Evolutionary conservation across 352 stramenopile genomes (phyloP), one percentile per base, ranked within the genome.

Genomic region (Phytophthora crassamura): DNA sequence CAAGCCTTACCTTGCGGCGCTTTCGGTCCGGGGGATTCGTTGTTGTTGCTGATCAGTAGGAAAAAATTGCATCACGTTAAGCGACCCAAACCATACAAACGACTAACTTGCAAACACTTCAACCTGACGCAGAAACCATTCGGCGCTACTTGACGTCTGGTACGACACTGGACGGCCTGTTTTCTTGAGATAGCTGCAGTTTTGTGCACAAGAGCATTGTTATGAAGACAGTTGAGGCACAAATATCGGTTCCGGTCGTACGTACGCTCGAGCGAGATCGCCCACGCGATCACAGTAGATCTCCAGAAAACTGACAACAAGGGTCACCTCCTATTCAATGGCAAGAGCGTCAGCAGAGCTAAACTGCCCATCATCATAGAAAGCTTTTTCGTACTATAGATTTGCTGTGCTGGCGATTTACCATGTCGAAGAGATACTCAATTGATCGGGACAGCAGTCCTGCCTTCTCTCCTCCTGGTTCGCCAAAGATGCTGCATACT

Each of bases 281-380:
- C 94, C 86, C 11, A 98, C 87, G 18, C 89, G 88, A 57, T 98
- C 94, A 46, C 91, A 97, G 75, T 98, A 98, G 22, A 98, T 97
- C 74, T 98, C 94, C 43, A 98, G 67, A 70, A 98, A 97, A 46
- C 88, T 97, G 43, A 97, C 88, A 15, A 90, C 84, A 4, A 97
- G 67, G 16, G 86, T 93, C 14, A 91, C 80, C 72, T 88, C 82
- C 86, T 93, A 65, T 6, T 34, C 18, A 57, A 34, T 2, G 34
- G 45, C 11, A 5, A 14, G 1, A n/a, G 30, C 34, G 35, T 40
- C 16, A 64, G 40, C 14, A 58, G 25, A 30, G 25, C 25, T 3
- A 6, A 30, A 30, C 6, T 30, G 25, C 25, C 25, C 25, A 25
- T 25, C 3, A 25, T 25, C 28, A 47, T 32, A n/a, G 25, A 20